A percentile compares a stretch with the other conserved stretches of the same genome.
Evolutionary conservation across 2,329 filamentous ascomycete genomes (phyloP).

Genomic region (Gliomastix tumulicola): DNA sequence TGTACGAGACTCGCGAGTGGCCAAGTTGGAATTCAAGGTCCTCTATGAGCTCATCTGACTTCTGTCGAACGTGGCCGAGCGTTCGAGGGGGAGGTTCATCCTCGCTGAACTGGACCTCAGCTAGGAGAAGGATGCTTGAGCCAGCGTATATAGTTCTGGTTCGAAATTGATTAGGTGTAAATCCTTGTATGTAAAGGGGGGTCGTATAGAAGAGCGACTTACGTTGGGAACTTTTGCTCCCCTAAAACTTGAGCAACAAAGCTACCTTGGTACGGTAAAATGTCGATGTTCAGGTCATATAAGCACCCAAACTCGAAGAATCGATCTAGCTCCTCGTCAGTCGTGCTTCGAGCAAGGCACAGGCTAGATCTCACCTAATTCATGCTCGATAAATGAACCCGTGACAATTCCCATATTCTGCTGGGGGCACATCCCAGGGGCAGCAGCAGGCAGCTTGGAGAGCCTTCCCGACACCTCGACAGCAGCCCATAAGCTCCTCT

Average conservation of each 20-base stretch:
- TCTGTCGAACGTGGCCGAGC: slow-evolving; percentile 25
- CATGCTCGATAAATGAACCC: slow-evolving; percentile 5
- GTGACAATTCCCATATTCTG: slow-evolving; percentile 3
- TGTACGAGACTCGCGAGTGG: slow-evolving; percentile 36
- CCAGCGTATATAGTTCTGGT: slow-evolving; percentile 33
- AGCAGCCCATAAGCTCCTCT: slow-evolving; percentile 8
- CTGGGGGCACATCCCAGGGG: too few species aligned
- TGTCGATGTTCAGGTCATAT: slow-evolving; percentile 38
- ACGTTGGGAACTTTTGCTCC: slow-evolving; percentile 35
- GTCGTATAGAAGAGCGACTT: slow-evolving; percentile 1
- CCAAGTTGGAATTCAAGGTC: slow-evolving; percentile 53
- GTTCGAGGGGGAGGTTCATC: too few species aligned
- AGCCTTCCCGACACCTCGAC: slow-evolving; percentile 10
- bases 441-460: slow-evolving; percentile 1
- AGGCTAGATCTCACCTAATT: slow-evolving; percentile 1
- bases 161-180: too few species aligned
- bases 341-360: not conserved
- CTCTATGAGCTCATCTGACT: slow-evolving; percentile 49
- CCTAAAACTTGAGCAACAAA: slow-evolving; percentile 38
- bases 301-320: slow-evolving; percentile 37
- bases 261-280: slow-evolving; percentile 32
- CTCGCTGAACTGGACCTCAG: slow-evolving; percentile 23
- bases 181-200: too few species aligned
- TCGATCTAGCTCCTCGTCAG: slow-evolving; percentile 14
- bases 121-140: slow-evolving; percentile 41